phyloP scores from a whole-genome alignment of 2,329 filamentous ascomycete genomes.

The Alternaria sp. region DNA sequence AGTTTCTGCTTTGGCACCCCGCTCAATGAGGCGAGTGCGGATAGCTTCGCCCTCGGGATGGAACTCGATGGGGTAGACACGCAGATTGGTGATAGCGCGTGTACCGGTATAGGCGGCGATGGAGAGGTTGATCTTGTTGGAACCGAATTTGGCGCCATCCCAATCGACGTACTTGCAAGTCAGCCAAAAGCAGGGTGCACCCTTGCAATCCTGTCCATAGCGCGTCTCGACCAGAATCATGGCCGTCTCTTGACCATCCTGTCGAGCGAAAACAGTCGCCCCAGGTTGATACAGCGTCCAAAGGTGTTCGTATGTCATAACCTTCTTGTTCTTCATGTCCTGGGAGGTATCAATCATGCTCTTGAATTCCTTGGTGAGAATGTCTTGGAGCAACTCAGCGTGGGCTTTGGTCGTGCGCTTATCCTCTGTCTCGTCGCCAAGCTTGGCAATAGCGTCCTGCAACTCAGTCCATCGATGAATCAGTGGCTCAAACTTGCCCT shows the following conservation, averaged over 20 bases:
- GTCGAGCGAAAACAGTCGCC: conserved; percentile 35
- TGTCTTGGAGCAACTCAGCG: conserved; percentile 46
- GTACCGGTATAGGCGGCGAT: conserved; percentile 50
- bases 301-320: conserved; percentile 52
- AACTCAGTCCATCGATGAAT: conserved; percentile 67
- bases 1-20: conserved; percentile 55
- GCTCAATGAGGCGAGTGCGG: conserved; percentile 49
- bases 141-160: conserved; percentile 47
- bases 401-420: conserved; percentile 46
- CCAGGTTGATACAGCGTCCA: conserved; percentile 55
- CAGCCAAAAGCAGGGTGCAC: conserved; percentile 47
- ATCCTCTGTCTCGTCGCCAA: conserved; percentile 35
- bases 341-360: conserved; percentile 49
- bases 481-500: conserved; percentile 67
- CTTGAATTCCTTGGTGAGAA: conserved; percentile 52
- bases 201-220: conserved; percentile 44
- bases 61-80: conserved; percentile 54
- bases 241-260: conserved; percentile 48
- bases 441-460: conserved; percentile 32
- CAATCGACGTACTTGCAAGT: conserved; percentile 47
- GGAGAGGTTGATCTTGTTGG: conserved; percentile 34
- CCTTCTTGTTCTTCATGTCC: conserved; percentile 49
- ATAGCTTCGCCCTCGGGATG: conserved; percentile 51
- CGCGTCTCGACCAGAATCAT: conserved; percentile 36
- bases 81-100: conserved; percentile 49